Evolutionary conservation across 257 asterid species (phyloP).

Genomic region (Primulina huaijiensis): DNA sequence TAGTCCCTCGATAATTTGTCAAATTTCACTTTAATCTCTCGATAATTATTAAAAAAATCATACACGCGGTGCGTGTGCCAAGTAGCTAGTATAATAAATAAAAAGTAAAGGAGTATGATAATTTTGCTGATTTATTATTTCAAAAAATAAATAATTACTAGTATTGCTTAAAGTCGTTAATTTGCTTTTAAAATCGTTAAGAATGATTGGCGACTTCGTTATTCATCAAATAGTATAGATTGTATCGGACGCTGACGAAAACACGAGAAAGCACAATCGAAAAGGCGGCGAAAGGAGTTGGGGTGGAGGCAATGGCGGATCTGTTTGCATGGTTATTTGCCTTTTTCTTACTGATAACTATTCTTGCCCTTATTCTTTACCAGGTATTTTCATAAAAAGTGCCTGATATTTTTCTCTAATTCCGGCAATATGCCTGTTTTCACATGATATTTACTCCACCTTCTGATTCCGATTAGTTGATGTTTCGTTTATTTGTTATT

Average conservation of each 20-base stretch:
- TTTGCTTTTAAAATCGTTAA: background rate
- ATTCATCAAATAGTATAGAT: background rate
- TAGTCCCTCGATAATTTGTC: too few relatives aligned
- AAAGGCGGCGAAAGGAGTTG: background rate
- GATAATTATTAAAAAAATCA: too few relatives aligned
- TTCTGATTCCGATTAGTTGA: background rate
- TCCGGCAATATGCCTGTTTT: background rate
- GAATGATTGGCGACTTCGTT: background rate
- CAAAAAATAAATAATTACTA: too few relatives aligned
- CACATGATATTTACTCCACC: conserved; percentile 10
- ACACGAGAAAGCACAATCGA: background rate
- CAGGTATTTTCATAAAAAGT: conserved; percentile 44
- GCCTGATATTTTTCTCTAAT: background rate
- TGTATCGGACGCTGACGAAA: background rate
- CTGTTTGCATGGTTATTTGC: conserved; percentile 68
- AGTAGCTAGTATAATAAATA: too few relatives aligned
- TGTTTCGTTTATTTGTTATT: conserved; percentile 12
- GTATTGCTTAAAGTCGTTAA: background rate
- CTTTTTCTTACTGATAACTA: conserved; percentile 55
- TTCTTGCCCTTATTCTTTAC: conserved; percentile 56
- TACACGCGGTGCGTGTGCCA: too few relatives aligned
- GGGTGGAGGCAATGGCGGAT: conserved; percentile 48
- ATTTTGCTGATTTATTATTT: too few relatives aligned
- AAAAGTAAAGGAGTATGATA: too few relatives aligned
- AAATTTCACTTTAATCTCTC: too few relatives aligned